These are phyloP conservation scores for Alternaria sp. DNA, from an alignment of 2,329 filamentous ascomycete species.

Conservation along the genomic window DNA sequence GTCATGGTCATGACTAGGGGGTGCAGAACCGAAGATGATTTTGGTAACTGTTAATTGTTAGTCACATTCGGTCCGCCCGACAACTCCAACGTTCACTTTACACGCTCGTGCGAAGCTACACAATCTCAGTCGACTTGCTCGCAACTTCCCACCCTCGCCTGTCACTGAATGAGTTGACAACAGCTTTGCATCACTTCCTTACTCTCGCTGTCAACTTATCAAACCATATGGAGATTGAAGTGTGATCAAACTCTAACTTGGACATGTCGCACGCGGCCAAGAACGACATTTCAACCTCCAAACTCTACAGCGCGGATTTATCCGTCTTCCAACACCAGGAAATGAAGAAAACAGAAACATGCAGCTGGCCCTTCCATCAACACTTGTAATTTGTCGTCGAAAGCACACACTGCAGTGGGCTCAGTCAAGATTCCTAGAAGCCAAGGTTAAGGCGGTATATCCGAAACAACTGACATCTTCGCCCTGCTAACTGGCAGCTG, in stretches of 20 bases:
- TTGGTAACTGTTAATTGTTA: background rate
- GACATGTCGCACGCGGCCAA: background rate
- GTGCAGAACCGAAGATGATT: background rate
- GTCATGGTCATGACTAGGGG: background rate
- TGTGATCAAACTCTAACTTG: background rate
- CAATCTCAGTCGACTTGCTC: background rate
- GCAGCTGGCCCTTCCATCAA: background rate
- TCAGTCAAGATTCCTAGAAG: background rate
- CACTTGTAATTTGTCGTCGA: background rate
- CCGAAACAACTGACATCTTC: conserved; percentile 6
- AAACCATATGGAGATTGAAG: background rate
- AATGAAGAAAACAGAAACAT: background rate
- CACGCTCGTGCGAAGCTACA: background rate
- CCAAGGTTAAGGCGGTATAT: background rate
- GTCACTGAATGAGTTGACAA: too few relatives aligned
- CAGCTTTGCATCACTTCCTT: background rate
- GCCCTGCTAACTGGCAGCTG: conserved; percentile 15
- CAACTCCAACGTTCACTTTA: background rate
- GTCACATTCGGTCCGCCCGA: background rate
- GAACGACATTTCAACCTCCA: background rate
- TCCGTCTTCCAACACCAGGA: background rate
- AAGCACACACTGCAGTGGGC: background rate
- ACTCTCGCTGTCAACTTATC: background rate
- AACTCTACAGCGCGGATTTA: background rate
- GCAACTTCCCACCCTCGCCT: background rate